A percentile compares a stretch with the other conserved stretches of the same genome.
phyloP scores from a whole-genome alignment of 1,139 yeast genomes.

The Diutina catenulata region DNA sequence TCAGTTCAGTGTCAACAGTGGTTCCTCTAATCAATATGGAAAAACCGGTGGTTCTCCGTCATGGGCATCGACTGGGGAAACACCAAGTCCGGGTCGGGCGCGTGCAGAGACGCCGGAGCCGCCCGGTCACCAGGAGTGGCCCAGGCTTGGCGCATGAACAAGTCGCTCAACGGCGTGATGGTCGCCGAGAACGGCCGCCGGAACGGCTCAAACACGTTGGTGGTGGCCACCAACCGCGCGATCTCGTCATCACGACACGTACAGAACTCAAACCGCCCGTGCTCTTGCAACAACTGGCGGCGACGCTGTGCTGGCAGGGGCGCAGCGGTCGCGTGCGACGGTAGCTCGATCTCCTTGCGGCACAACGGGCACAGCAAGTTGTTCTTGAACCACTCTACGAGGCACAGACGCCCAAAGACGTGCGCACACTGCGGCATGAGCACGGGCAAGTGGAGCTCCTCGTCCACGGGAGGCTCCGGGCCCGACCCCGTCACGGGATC shows the following conservation, averaged over 20 bases:
- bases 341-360: conserved; percentile 28
- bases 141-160: conserved; percentile 28
- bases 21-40: background rate
- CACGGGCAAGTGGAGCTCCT: conserved; percentile 26
- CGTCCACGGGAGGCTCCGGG: conserved; percentile 10
- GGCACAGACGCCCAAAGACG: conserved; percentile 30
- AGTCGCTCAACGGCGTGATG: conserved; percentile 32
- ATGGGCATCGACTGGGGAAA: background rate
- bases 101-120: background rate
- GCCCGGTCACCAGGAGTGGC: conserved; percentile 15
- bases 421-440: conserved; percentile 33
- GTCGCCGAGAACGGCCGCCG: conserved; percentile 26
- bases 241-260: background rate
- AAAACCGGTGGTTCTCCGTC: background rate
- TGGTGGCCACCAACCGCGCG: conserved; percentile 12
- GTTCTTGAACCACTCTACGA: conserved; percentile 30
- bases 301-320: too few species aligned
- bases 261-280: conserved; percentile 1
- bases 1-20: too few species aligned
- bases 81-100: conserved; percentile 8
- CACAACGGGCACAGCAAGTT: conserved; percentile 36
- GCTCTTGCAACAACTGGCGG: background rate
- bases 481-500: conserved; percentile 10
- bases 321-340: background rate
- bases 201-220: conserved; percentile 29